A percentile compares a stretch with the other conserved stretches of the same genome.
These are phyloP conservation scores for Cercospora brassicicola DNA, from an alignment of 2,329 filamentous ascomycete species.

Conservation along the genomic window DNA sequence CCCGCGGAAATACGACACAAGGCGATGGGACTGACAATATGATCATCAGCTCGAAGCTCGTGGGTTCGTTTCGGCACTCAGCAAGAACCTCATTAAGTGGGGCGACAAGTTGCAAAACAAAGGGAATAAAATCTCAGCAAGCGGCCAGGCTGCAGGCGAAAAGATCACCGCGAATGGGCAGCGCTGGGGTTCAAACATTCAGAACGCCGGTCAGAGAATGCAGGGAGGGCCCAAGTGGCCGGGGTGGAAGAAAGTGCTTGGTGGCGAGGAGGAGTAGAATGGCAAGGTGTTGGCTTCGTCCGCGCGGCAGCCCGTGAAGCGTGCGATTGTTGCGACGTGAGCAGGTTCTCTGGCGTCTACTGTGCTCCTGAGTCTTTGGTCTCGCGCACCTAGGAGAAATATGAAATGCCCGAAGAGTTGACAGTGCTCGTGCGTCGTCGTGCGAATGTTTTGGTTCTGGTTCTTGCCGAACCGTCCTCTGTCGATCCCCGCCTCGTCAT, in stretches of 20 bases:
- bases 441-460: neutral
- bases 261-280: neutral
- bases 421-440: neutral
- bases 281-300: neutral
- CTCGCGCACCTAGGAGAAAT: neutral
- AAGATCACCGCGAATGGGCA: neutral
- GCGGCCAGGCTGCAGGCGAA: neutral
- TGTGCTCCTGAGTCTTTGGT: no score
- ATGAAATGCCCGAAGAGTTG: neutral
- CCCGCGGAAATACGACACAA: neutral
- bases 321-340: neutral
- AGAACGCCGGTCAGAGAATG: neutral
- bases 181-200: neutral
- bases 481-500: neutral
- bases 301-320: neutral
- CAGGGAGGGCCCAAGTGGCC: neutral
- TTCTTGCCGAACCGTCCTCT: neutral
- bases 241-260: neutral
- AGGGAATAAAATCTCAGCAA: neutral
- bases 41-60: neutral
- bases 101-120: neutral
- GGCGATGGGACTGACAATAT: neutral
- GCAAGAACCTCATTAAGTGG: neutral
- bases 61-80: neutral
- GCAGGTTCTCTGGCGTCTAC: neutral